Percentiles rank a stretch among this genome's conserved stretches.
phyloP scores from a whole-genome alignment of 768 basidiomycete species.

The Phylloporus sp. region DNA sequence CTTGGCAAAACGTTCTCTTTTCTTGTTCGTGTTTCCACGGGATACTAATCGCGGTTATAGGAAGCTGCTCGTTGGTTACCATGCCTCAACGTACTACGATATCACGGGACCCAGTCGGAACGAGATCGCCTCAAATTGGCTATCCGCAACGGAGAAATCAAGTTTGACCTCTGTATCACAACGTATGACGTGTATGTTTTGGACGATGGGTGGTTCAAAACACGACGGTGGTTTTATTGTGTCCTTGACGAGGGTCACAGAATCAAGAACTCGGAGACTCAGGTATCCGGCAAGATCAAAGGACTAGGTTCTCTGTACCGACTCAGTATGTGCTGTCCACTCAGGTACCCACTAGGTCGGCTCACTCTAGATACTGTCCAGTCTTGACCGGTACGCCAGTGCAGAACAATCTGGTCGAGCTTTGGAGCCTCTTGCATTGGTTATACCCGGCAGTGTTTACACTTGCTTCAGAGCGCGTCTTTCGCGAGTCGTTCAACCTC shows the following conservation, averaged over 20 bases:
- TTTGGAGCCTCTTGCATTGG: constrained; percentile 54
- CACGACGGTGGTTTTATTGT: constrained; percentile 50
- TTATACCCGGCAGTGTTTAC: constrained; percentile 54
- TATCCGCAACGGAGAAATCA: constrained; percentile 33
- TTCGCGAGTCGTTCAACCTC: constrained; percentile 53
- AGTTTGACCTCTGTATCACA: constrained; percentile 52
- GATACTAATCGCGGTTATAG: constrained; percentile 24
- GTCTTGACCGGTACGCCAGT: constrained; percentile 73
- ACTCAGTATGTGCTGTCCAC: constrained; percentile 36
- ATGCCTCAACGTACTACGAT: constrained; percentile 48
- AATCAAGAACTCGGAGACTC: constrained; percentile 64
- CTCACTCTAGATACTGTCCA: constrained; percentile 14
- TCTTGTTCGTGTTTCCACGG: background rate
- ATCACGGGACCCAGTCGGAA: constrained; percentile 53
- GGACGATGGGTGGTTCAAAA: constrained; percentile 59
- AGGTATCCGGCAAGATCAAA: constrained; percentile 48
- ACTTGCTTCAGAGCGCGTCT: constrained; percentile 39
- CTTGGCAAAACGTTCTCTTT: constrained; percentile 48
- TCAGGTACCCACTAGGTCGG: background rate
- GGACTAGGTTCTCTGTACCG: constrained; percentile 54
- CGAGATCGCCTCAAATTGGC: constrained; percentile 50
- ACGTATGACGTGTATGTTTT: constrained; percentile 63
- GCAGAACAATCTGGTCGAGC: constrained; percentile 58
- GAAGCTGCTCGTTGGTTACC: constrained; percentile 55
- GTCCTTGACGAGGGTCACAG: constrained; percentile 66